Conservation (phyloP, 495 filamentous ascomycete species). For the Pyronema domesticum region DNA sequence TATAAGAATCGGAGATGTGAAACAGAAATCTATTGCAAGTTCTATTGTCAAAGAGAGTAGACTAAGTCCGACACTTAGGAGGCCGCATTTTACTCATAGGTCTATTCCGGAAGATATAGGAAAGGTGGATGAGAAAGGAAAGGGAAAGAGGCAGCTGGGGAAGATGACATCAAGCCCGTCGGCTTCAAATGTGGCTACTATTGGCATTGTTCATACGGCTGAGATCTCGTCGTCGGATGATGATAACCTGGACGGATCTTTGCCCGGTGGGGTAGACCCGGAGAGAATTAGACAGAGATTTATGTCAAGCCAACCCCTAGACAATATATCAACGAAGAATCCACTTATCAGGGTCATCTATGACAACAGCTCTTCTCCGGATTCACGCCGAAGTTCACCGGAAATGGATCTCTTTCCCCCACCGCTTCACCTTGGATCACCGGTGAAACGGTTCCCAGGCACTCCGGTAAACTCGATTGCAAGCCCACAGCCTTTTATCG, state of each 20-base stretch:
- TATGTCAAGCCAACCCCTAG: conserved; percentile 4
- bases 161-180: background rate
- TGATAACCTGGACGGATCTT: background rate
- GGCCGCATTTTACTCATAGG: conserved; percentile 9
- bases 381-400: conserved; percentile 1
- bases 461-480: conserved; percentile 13
- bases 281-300: conserved; percentile 7
- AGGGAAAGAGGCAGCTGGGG: background rate
- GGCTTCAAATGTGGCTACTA: background rate
- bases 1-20: conserved; percentile 11
- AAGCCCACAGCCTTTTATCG: conserved; percentile 13
- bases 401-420: conserved; percentile 9
- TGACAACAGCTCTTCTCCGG: conserved; percentile 5
- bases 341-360: conserved; percentile 11
- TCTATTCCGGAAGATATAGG: conserved; percentile 15
- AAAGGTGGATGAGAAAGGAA: background rate
- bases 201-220: background rate
- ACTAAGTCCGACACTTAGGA: conserved; percentile 8
- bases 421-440: conserved; percentile 4
- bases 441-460: background rate
- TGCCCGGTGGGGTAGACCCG: conserved; percentile 10
- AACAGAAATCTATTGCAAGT: conserved; percentile 9
- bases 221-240: background rate
- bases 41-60: conserved; percentile 12
- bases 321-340: conserved; percentile 7